Evolutionary conservation across 2,329 filamentous ascomycete genomes (phyloP).

Genomic region (Juglanconis juglandina): DNA sequence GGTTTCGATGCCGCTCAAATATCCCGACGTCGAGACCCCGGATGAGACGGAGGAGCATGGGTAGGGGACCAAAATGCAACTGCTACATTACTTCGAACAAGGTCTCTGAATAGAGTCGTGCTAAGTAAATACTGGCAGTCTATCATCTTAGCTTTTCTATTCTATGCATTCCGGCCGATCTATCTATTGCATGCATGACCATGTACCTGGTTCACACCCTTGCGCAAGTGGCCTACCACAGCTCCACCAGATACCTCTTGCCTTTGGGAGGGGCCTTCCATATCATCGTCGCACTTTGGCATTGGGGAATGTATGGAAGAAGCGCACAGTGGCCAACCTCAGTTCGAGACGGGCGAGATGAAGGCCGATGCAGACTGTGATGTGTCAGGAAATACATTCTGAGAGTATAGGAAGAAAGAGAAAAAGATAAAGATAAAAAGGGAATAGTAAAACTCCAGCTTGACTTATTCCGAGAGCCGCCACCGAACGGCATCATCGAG

Average conservation of each 20-base stretch:
- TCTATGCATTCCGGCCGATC: too few species aligned
- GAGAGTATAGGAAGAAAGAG: conserved; percentile 28
- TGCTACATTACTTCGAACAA: too few species aligned
- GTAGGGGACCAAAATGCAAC: too few species aligned
- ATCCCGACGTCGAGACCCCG: neutral
- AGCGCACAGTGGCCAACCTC: conserved; percentile 43
- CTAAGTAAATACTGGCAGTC: too few species aligned
- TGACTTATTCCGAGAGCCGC: conserved; percentile 26
- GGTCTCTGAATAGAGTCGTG: too few species aligned
- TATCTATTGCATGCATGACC: too few species aligned
- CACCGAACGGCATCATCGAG: conserved; percentile 28
- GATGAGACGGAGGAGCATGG: too few species aligned
- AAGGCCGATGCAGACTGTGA: conserved; percentile 47
- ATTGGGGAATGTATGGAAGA: conserved; percentile 39
- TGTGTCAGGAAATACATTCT: conserved; percentile 44
- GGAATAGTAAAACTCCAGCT: too few species aligned
- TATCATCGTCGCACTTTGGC: conserved; percentile 27
- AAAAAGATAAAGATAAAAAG: neutral
- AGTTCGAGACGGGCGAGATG: conserved; percentile 54
- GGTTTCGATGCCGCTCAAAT: too few species aligned
- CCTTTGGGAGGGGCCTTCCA: conserved; percentile 26
- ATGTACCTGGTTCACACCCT: neutral
- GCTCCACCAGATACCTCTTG: conserved; percentile 28
- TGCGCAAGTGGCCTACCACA: neutral
- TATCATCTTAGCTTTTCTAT: too few species aligned